Evolutionary conservation across 345 rosid genomes (phyloP).

Genomic region (Populus euphratica): DNA sequence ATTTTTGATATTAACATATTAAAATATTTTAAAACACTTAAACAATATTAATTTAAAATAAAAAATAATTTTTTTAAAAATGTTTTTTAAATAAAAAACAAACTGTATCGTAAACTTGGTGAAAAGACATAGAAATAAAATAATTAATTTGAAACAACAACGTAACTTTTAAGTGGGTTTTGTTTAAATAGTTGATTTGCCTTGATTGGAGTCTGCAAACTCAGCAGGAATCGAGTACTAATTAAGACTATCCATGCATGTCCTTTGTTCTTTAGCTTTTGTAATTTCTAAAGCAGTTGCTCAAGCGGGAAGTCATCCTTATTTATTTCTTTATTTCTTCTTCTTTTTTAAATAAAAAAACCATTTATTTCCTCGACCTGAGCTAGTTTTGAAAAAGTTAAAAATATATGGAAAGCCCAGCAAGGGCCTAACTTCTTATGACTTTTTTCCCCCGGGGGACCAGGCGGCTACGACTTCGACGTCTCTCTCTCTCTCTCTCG

Average conservation of each 20-base stretch:
- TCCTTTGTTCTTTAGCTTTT: background rate
- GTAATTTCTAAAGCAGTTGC: background rate
- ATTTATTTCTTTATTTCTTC: background rate
- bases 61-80: too few species aligned
- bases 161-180: background rate
- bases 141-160: background rate
- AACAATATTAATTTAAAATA: too few species aligned
- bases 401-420: background rate
- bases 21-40: too few species aligned
- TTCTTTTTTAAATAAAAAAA: too few species aligned
- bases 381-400: background rate
- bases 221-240: background rate
- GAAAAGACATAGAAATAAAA: background rate
- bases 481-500: background rate
- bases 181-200: background rate
- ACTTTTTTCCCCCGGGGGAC: background rate
- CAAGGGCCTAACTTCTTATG: background rate
- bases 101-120: background rate
- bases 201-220: background rate
- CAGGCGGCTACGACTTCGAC: background rate
- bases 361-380: too few species aligned
- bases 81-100: too few species aligned
- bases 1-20: too few species aligned
- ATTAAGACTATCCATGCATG: too few species aligned
- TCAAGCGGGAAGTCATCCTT: background rate